These are phyloP conservation scores for Mayamaea pseudoterrestris DNA, from an alignment of 108 stramenopile genomes.

Conservation along the genomic window DNA sequence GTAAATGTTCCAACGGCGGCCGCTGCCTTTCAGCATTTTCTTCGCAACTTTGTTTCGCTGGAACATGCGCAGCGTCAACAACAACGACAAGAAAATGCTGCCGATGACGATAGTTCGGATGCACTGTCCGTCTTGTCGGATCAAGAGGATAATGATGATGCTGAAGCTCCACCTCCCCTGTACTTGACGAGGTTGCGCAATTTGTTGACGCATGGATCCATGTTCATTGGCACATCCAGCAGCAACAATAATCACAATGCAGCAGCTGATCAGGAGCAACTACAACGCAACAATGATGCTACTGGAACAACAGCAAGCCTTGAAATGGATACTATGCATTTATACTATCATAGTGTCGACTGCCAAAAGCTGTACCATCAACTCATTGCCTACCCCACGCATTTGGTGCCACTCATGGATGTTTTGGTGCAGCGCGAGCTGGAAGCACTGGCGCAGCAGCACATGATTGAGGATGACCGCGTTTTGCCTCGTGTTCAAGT, in stretches of 20 bases:
- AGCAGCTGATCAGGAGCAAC: slow-evolving; percentile 4
- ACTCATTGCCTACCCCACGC: slow-evolving; percentile 87
- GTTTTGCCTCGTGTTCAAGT: slow-evolving; percentile 73
- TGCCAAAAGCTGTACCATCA: slow-evolving; percentile 86
- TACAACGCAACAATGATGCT: not conserved
- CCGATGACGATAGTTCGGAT: slow-evolving; percentile 9
- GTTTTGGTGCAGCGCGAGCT: slow-evolving; percentile 64
- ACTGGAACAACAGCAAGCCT: slow-evolving; percentile 36
- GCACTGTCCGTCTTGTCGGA: slow-evolving; percentile 2
- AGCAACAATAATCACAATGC: too few relatives aligned
- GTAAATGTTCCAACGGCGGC: slow-evolving; percentile 67
- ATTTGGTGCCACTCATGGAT: slow-evolving; percentile 95
- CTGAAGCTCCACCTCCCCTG: slow-evolving; percentile 14
- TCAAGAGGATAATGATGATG: slow-evolving; percentile 17
- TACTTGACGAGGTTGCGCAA: slow-evolving; percentile 13
- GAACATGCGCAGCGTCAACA: slow-evolving; percentile 2
- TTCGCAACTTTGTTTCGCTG: slow-evolving; percentile 50
- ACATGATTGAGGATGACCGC: slow-evolving; percentile 24
- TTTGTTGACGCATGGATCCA: slow-evolving; percentile 7
- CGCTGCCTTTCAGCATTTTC: slow-evolving; percentile 60
- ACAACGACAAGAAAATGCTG: slow-evolving; percentile 12
- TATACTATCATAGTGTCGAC: slow-evolving; percentile 70
- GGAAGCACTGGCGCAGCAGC: slow-evolving; percentile 14
- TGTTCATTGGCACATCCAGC: too few relatives aligned
- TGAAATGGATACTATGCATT: slow-evolving; percentile 87